phyloP scores from a whole-genome alignment of 805 yeast genomes.

The Starmera dryadoides region DNA sequence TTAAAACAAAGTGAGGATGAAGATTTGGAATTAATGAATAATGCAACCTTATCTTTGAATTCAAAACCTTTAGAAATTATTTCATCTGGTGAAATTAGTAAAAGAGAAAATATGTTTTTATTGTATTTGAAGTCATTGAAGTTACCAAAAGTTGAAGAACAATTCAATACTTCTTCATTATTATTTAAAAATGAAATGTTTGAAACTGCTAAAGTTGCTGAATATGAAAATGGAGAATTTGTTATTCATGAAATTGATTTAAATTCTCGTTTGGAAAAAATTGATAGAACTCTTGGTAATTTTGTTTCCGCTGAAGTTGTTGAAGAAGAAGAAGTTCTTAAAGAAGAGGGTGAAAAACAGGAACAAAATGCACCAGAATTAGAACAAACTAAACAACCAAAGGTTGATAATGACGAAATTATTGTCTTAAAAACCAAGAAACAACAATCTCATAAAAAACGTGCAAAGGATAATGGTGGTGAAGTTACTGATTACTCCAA shows the following conservation, averaged over 20 bases:
- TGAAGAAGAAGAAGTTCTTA: background rate
- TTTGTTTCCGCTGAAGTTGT: background rate
- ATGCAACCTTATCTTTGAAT: background rate
- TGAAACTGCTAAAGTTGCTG: background rate
- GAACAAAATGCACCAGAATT: slow-evolving; percentile 1
- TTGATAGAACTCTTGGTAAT: background rate
- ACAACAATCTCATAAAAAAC: slow-evolving; percentile 3
- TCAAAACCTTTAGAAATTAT: background rate
- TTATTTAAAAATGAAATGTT: background rate
- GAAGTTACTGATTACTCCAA: slow-evolving; percentile 37
- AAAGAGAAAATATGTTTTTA: background rate
- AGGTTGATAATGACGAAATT: slow-evolving; percentile 23
- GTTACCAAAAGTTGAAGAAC: background rate
- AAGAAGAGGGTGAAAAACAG: slow-evolving; percentile 1
- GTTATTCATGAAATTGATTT: background rate
- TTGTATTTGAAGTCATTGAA: background rate
- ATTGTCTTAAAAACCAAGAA: slow-evolving; percentile 29
- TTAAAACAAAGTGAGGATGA: slow-evolving; percentile 11
- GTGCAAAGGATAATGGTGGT: slow-evolving; percentile 4
- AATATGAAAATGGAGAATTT: background rate
- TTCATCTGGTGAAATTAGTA: background rate
- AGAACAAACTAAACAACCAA: background rate
- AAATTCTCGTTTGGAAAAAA: slow-evolving; percentile 2
- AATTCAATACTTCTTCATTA: background rate
- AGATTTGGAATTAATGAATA: background rate